phyloP scores from a whole-genome alignment of 371 early-diverging fungal genomes.

The Mortierella sp. region DNA sequence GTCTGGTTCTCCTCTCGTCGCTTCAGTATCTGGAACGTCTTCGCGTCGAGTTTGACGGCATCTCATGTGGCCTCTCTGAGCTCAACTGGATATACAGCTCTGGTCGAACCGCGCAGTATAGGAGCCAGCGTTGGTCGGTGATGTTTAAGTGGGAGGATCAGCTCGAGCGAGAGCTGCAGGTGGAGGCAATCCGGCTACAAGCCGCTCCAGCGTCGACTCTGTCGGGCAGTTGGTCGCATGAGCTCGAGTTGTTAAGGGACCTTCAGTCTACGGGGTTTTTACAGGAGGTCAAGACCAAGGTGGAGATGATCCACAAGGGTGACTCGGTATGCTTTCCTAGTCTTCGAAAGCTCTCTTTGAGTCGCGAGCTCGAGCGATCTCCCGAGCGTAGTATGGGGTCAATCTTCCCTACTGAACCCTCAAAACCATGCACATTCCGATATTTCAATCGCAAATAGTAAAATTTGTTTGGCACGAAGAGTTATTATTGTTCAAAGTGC shows the following conservation, averaged over 20 bases:
- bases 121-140: background rate
- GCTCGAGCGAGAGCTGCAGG: background rate
- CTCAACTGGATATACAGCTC: background rate
- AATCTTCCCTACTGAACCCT: background rate
- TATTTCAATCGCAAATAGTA: too few relatives aligned
- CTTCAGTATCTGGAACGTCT: background rate
- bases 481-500: background rate
- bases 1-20: background rate
- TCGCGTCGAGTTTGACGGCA: background rate
- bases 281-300: background rate
- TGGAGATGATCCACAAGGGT: background rate
- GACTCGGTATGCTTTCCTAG: background rate
- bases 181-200: background rate
- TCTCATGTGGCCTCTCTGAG: background rate
- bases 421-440: background rate
- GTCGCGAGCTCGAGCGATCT: background rate
- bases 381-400: slow-evolving; percentile 1
- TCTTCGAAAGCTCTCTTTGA: background rate
- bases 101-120: background rate
- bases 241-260: background rate
- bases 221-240: background rate
- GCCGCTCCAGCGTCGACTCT: background rate
- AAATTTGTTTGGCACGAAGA: too few relatives aligned
- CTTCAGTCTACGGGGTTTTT: background rate
- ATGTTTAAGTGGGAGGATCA: background rate